Base-by-base conservation (phyloP, 768 basidiomycete genomes). In the Gloeopeniophorella convolvens region DNA sequence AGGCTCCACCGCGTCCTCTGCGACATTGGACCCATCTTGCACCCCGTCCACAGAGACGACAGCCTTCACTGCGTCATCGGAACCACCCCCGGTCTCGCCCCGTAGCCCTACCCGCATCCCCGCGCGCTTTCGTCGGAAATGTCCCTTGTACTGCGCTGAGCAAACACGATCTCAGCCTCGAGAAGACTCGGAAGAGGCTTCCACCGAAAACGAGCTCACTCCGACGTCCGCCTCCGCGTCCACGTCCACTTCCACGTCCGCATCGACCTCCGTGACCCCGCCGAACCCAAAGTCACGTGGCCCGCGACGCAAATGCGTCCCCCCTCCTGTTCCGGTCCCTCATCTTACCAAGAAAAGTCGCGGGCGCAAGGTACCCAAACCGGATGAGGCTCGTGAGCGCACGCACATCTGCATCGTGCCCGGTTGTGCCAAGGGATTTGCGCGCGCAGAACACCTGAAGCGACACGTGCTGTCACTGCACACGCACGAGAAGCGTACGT, bases 401-500 rank as follows among this genome's bases (percentile, higher is more conserved):
- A 71, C 75, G 24, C 84, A 80, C 63, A 71, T 77, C 52, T 91
- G 89, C 63, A 70, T 72, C 16, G 85, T 85, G 0, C 69, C 76
- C 1, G 85, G 78, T 1, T 92, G 89, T 58, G 80, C 79, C 15
- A 89, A 89, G 68, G 81, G 82, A 49, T 93, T 93, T 59, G 78
- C 78, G 31, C 72, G 89, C 2, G 78, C 82, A 1, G 87, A 90
- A 58, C 89, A 92, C 65, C 69, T 93, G 50, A 89, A 89, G 67
- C 70, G 89, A 23, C 89, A 91, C 68, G 75, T 90, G 16, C 66
- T 83, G 51, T 82, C 81, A 46, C 83, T 92, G 42, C 89, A 92
- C 65, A 89, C 89, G 2, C 71, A 86, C 57, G 87, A 89, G 60
- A 89, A 85, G 72, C 85, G 89, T 90, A 58, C 66, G 87, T 73